phyloP scores from a whole-genome alignment of 176 grass and related monocot species.

The Stipa capillata region DNA sequence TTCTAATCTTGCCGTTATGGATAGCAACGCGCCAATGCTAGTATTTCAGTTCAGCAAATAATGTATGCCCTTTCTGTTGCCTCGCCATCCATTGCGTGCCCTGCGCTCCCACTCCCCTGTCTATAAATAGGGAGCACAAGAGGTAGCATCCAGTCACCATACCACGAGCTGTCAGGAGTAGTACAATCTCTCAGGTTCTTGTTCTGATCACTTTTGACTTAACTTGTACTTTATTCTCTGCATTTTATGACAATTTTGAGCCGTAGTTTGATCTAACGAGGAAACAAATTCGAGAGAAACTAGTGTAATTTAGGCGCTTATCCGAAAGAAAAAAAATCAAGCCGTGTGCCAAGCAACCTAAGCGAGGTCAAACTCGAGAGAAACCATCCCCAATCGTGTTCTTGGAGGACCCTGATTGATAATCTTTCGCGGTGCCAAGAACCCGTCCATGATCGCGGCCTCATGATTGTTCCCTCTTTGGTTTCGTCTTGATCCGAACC shows the following conservation, averaged over 20 bases:
- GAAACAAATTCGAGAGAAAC: not conserved
- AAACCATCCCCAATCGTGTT: too few relatives aligned
- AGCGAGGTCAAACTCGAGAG: too few relatives aligned
- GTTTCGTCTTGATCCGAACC: not conserved
- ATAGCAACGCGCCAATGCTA: not conserved
- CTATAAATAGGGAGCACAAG: not conserved
- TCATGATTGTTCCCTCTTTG: too few relatives aligned
- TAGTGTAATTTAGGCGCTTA: too few relatives aligned
- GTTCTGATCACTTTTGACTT: not conserved
- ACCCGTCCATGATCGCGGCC: not conserved
- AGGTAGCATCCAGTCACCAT: not conserved
- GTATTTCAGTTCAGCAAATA: not conserved
- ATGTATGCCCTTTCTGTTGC: not conserved
- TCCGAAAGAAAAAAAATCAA: too few relatives aligned
- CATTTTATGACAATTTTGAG: not conserved
- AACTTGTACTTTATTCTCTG: not conserved
- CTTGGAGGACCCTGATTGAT: not conserved
- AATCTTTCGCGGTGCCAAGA: too few relatives aligned
- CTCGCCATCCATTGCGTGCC: not conserved
- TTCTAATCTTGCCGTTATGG: not conserved
- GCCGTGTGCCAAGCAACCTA: too few relatives aligned
- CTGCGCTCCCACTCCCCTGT: not conserved
- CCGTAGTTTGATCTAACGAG: not conserved
- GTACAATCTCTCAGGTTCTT: not conserved
- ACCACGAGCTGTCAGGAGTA: not conserved